Base-by-base conservation (phyloP, 495 filamentous ascomycete species). In the Penicillium paxilli region DNA sequence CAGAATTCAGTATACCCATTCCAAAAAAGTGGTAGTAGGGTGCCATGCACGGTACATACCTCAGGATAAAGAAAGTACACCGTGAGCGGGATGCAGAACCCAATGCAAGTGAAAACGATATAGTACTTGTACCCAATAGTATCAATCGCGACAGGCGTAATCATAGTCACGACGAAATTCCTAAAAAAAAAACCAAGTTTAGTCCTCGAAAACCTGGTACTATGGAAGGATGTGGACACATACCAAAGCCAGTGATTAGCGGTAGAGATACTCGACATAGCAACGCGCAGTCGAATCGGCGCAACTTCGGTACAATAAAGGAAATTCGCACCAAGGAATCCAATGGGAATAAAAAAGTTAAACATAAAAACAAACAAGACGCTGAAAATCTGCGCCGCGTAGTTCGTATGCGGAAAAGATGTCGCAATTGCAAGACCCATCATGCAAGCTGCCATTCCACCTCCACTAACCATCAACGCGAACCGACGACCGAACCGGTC, bases 41-140 rank as follows among this genome's bases (percentile, higher is more conserved):
- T 11, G 10, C 3, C 0, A 11, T 32, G 10, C 5, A 2, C 9
- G 9, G 10, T 37, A 37, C 33, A 14, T 37, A 49, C 47, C 64
- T 87, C 83, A 0, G 83, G 83, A 62, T 80, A 85, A 68, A 86
- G 80, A 73, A 84, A 83, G 62, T 83, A 85, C 25, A 85, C 75
- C 4, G 72, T 66, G 0, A 78, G 11, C 74, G 32, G 46, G 26
- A 56, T 60, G 16, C 33, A 55, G 44, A 54, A 17, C 42, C 63
- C 28, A 23, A 73, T 59, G 12, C 54, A 49, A 5, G 68, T 57
- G 37, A 81, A 77, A 80, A 68, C 49, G 12, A 68, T 60, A 37
- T 68, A 68, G 38, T 63, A 65, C 5, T 42, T 44, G 35, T 59
- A 63, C 1, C 57, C 59, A 25, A 68, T 65, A 8, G 38, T 60